A percentile compares a stretch with the other conserved stretches of the same genome.
phyloP scores from a whole-genome alignment of 2,329 filamentous ascomycete species.

The Botryotinia calthae region DNA sequence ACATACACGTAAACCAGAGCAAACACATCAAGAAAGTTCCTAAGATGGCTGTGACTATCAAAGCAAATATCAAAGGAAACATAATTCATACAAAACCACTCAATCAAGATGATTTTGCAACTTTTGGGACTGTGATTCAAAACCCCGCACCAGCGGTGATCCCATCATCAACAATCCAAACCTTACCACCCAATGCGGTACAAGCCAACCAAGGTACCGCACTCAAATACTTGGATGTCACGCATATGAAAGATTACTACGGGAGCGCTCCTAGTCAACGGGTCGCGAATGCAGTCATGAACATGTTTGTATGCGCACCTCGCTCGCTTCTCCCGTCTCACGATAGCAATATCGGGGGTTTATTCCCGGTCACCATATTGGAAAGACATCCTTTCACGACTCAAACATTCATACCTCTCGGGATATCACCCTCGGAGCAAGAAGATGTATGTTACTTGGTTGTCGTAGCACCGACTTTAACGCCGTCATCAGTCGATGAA shows the following conservation, averaged over 20 bases:
- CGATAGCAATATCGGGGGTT: constrained; percentile 27
- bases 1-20: background rate
- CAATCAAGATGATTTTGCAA: constrained; percentile 64
- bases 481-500: constrained; percentile 42
- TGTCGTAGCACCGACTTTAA: constrained; percentile 78
- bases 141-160: constrained; percentile 63
- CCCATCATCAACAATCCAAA: constrained; percentile 43
- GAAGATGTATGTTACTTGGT: constrained; percentile 67
- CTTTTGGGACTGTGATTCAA: constrained; percentile 80
- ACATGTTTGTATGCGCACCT: constrained; percentile 84
- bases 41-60: constrained; percentile 30
- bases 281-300: constrained; percentile 65
- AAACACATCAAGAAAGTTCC: background rate
- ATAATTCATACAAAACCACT: constrained; percentile 62
- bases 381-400: constrained; percentile 93
- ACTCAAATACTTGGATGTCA: constrained; percentile 80
- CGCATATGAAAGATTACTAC: constrained; percentile 71
- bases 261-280: constrained; percentile 57
- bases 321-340: constrained; percentile 49
- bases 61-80: constrained; percentile 9
- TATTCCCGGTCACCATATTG: constrained; percentile 70
- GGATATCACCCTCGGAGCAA: constrained; percentile 46
- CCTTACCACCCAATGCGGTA: constrained; percentile 47
- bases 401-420: constrained; percentile 86
- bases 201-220: constrained; percentile 83